Percentiles rank a stretch among this genome's conserved stretches.
Conservation (phyloP, 192 early-diverging fungal species). For the Umbelopsis sp. region DNA sequence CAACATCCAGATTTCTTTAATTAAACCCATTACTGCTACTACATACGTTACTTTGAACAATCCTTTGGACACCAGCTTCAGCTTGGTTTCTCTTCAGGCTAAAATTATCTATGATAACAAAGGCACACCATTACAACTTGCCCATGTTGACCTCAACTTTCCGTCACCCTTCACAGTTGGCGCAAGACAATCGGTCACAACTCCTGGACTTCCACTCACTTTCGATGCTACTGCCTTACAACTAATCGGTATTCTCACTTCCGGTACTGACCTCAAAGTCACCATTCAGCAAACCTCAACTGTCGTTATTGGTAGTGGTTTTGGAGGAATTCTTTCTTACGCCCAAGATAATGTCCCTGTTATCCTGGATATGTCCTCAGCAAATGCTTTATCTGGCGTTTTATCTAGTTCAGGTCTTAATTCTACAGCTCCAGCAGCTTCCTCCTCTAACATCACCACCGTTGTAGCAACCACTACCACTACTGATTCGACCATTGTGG, state of each 20-base stretch:
- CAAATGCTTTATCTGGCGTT: neutral
- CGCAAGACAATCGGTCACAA: constrained; percentile 8
- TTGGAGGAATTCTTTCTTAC: constrained; percentile 21
- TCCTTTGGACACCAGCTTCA: constrained; percentile 23
- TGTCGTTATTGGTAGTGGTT: constrained; percentile 23
- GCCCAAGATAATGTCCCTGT: constrained; percentile 24
- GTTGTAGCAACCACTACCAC: neutral
- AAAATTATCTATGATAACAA: neutral
- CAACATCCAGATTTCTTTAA: neutral
- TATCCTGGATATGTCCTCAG: neutral
- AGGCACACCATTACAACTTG: constrained; percentile 14
- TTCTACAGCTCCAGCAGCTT: neutral
- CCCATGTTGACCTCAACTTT: constrained; percentile 17
- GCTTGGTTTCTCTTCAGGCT: neutral
- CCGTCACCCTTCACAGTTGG: constrained; percentile 19
- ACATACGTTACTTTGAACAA: constrained; percentile 26
- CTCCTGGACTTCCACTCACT: constrained; percentile 10
- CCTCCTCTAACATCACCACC: neutral
- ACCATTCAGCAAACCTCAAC: constrained; percentile 25
- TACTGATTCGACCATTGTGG: no score
- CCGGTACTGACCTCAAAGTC: neutral
- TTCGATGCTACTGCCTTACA: constrained; percentile 22
- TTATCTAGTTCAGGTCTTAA: neutral
- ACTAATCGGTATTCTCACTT: constrained; percentile 16
- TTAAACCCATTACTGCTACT: neutral